These are phyloP conservation scores for Fraxinus floribunda DNA, from an alignment of 305 asterid species.

Conservation along the genomic window DNA sequence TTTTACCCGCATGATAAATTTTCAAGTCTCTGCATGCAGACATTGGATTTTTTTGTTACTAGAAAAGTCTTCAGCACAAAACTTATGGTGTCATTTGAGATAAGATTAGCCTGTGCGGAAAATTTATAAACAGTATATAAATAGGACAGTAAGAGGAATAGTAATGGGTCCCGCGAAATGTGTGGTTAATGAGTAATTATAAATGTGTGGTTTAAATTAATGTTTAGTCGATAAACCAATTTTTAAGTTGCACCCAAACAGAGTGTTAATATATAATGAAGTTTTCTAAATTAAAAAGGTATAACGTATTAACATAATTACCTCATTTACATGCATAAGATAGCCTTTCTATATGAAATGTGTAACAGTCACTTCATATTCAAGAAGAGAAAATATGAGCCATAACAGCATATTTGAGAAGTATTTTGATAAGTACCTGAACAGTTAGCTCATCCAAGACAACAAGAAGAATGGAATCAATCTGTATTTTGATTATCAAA, in stretches of 20 bases:
- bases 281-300: not conserved
- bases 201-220: not conserved
- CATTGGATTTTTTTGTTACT: not conserved
- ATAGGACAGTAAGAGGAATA: not conserved
- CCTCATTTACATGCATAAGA: not conserved
- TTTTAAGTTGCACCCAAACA: not conserved
- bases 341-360: not conserved
- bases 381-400: not conserved
- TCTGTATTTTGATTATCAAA: not conserved
- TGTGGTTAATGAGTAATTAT: not conserved
- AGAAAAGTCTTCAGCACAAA: not conserved
- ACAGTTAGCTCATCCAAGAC: too few species aligned
- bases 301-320: not conserved
- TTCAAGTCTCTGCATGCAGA: not conserved
- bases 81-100: not conserved
- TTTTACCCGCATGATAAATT: constrained; percentile 9
- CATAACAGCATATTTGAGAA: not conserved
- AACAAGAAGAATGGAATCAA: not conserved
- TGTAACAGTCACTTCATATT: not conserved
- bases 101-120: not conserved
- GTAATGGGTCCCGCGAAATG: not conserved
- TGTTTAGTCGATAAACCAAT: not conserved
- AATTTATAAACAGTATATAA: not conserved
- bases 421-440: not conserved
- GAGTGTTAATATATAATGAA: not conserved